Evolutionary conservation across 306 rosid genomes (phyloP), one percentile per base, ranked within the genome.

Genomic region (Ziziphus jujuba): DNA sequence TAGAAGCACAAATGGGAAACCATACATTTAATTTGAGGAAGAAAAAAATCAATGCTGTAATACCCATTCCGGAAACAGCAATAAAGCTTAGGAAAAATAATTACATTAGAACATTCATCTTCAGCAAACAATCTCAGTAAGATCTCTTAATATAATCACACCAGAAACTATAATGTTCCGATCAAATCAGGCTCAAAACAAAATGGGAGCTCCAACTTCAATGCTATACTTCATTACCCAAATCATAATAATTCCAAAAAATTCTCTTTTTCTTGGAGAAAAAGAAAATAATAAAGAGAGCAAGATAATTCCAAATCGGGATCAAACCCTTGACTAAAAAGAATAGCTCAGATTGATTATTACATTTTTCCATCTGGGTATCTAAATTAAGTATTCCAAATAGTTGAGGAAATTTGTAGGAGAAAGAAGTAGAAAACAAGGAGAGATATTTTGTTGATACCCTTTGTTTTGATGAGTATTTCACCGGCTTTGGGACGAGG

Each of bases 401-500:
- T 4, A n/a, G 40, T 10, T 12, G 12, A 40, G 2, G 10, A 10
- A 40, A 40, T 40, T 40, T 8, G 9, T 40, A 40, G 1, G 14
- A 10, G 45, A 12, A 23, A 47, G 49, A 23, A 52, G 8, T 3
- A 31, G 69, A 47, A 36, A 40, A 24, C 47, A 52, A 24, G 59
- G 25, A 38, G 22, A 38, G 24, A 9, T 67, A 6, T 7, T 9
- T 22, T 3, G 17, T 6, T n/a, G 10, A 25, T 35, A 84, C 98
- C 96, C 56, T 92, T 92, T 65, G 89, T 90, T 78, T 75, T 87
- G 79, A 92, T 78, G 80, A 92, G 98, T 63, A 90, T 36, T 80
- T 92, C 98, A 19, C 96, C 97, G 19, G 91, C 78, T 64, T 92
- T 87, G 80, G 97, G 97, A 33, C 85, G 89, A 64, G 97, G 97